Percentiles rank a stretch among this genome's conserved stretches.
phyloP scores from a whole-genome alignment of 1,284 basidiomycete species.

The Moniliophthora roreri region DNA sequence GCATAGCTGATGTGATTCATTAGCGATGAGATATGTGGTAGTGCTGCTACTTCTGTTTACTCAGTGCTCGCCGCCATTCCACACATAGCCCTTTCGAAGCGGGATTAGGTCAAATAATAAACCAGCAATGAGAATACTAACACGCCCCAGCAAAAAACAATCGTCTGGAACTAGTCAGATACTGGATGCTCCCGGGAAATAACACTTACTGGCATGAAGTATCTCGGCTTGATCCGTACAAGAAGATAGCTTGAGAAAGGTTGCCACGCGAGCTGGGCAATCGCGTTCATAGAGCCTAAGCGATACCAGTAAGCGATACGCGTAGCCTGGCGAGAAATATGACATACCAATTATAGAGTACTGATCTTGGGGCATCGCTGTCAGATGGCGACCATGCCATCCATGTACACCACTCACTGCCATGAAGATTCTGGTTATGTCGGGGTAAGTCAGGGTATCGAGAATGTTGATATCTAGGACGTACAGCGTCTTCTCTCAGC shows the following conservation, averaged over 20 bases:
- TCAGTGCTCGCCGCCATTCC: constrained; percentile 15
- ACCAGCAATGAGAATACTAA: not conserved
- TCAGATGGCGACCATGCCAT: not conserved
- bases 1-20: constrained; percentile 4
- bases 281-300: constrained; percentile 17
- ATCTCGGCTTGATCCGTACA: constrained; percentile 14
- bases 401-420: not conserved
- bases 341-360: not conserved
- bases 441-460: too few species aligned
- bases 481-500: constrained; percentile 9
- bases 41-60: not conserved
- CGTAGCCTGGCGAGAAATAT: too few species aligned
- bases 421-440: not conserved
- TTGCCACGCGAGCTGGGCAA: constrained; percentile 18
- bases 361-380: not conserved
- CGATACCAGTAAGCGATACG: not conserved
- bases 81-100: constrained; percentile 9
- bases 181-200: not conserved
- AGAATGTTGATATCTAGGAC: not conserved
- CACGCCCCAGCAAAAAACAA: constrained; percentile 15
- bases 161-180: not conserved
- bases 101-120: not conserved
- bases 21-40: not conserved
- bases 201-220: constrained; percentile 14
- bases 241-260: constrained; percentile 19